These are phyloP conservation scores for Chrysosporium keratinophilum DNA, from an alignment of 2,329 filamentous ascomycete genomes.

Conservation along the genomic window DNA sequence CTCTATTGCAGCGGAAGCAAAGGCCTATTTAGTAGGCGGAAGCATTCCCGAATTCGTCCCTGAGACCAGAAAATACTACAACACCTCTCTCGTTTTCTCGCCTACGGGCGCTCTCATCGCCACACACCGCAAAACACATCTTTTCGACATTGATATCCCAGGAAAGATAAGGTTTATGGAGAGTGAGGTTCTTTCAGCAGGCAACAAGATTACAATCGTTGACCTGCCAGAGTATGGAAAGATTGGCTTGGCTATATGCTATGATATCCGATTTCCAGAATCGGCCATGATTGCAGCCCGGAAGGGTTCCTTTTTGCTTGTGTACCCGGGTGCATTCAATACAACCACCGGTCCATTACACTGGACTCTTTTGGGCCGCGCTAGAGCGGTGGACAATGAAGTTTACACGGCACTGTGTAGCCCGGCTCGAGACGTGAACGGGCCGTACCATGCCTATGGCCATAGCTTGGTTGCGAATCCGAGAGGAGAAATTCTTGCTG, in stretches of 20 bases:
- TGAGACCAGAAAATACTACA: slow-evolving; percentile 65
- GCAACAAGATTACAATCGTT: slow-evolving; percentile 73
- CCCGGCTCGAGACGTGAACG: slow-evolving; percentile 67
- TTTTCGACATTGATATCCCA: slow-evolving; percentile 97
- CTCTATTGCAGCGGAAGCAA: slow-evolving; percentile 65
- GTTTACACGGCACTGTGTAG: slow-evolving; percentile 87
- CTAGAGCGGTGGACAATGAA: slow-evolving; percentile 86
- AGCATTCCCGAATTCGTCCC: slow-evolving; percentile 77
- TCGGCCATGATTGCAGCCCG: slow-evolving; percentile 80
- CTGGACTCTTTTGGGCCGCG: slow-evolving; percentile 74
- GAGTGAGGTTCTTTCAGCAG: slow-evolving; percentile 76
- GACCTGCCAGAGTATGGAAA: slow-evolving; percentile 81
- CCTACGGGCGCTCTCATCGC: slow-evolving; percentile 71
- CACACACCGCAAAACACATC: slow-evolving; percentile 83
- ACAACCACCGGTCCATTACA: slow-evolving; percentile 83
- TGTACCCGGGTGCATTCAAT: slow-evolving; percentile 98
- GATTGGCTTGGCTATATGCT: slow-evolving; percentile 86
- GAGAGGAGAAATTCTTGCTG: slow-evolving; percentile 67
- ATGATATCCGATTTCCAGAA: slow-evolving; percentile 94
- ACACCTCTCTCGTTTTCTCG: slow-evolving; percentile 76
- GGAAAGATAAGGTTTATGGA: slow-evolving; percentile 88
- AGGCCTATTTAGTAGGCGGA: slow-evolving; percentile 75
- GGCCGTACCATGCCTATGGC: slow-evolving; percentile 80
- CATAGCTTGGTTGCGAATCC: slow-evolving; percentile 85
- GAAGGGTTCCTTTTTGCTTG: slow-evolving; percentile 70